phyloP scores from a whole-genome alignment of 2,329 filamentous ascomycete genomes.

The Trichophyton rubrum region DNA sequence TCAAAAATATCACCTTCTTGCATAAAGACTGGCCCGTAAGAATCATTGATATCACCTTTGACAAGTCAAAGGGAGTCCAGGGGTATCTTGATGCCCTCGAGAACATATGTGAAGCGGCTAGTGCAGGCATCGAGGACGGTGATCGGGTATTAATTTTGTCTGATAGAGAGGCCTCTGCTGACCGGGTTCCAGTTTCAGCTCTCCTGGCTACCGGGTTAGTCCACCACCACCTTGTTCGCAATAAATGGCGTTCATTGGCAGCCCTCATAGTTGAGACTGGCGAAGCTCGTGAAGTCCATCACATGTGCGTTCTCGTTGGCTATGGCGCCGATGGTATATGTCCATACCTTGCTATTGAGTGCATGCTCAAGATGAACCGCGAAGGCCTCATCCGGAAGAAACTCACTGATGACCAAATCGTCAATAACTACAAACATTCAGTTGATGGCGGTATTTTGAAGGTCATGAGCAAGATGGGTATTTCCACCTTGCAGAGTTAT shows the following conservation, averaged over 20 bases:
- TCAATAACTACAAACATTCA: conserved; percentile 93
- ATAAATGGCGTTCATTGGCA: conserved; percentile 85
- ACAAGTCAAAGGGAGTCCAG: conserved; percentile 66
- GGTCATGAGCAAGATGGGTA: conserved; percentile 99
- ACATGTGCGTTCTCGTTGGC: conserved; percentile 95
- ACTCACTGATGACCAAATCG: conserved; percentile 65
- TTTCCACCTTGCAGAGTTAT: conserved; percentile 89
- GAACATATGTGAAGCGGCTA: conserved; percentile 72
- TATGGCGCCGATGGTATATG: conserved; percentile 92
- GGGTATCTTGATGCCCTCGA: conserved; percentile 84
- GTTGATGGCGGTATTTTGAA: conserved; percentile 93
- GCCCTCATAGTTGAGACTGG: conserved; percentile 84
- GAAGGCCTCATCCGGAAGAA: conserved; percentile 89
- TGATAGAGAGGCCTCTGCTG: conserved; percentile 69
- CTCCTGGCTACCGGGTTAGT: conserved; percentile 84
- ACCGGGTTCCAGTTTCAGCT: conserved; percentile 74
- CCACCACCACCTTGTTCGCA: conserved; percentile 87
- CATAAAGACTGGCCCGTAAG: conserved; percentile 76
- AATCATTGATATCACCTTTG: conserved; percentile 85
- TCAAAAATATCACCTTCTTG: conserved; percentile 62
- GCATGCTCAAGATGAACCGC: conserved; percentile 89
- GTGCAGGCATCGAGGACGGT: conserved; percentile 66
- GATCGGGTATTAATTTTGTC: conserved; percentile 83
- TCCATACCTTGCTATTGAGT: conserved; percentile 91
- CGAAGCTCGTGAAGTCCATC: conserved; percentile 92